Percentiles rank a stretch among this genome's conserved stretches.
Evolutionary conservation across 352 stramenopile species (phyloP).

Genomic region (Globisporangium paddicum): DNA sequence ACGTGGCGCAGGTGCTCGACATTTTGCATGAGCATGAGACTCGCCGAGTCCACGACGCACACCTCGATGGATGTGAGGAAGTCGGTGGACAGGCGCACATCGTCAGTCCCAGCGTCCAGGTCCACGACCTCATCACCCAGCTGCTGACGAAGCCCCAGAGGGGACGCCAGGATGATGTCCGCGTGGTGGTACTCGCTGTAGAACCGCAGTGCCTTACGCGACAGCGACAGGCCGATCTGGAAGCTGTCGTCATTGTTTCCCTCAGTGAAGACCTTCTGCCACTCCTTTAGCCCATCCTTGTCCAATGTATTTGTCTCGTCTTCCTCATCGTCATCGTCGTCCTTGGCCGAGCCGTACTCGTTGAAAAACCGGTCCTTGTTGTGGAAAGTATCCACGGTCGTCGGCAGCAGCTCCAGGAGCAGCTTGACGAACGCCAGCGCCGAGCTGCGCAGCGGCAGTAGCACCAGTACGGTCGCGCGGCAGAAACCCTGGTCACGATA

Average conservation of each 20-base stretch:
- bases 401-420: constrained; percentile 54
- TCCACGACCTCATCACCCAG: constrained; percentile 61
- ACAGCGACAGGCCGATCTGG: constrained; percentile 68
- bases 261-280: constrained; percentile 63
- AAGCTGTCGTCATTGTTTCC: constrained; percentile 85
- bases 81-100: constrained; percentile 53
- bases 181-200: constrained; percentile 78
- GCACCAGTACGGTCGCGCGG: constrained; percentile 59
- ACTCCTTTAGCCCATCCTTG: constrained; percentile 47
- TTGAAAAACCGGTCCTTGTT: constrained; percentile 73
- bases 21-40: constrained; percentile 79
- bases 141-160: constrained; percentile 61
- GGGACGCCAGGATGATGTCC: constrained; percentile 72
- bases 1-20: constrained; percentile 68
- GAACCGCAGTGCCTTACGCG: constrained; percentile 59
- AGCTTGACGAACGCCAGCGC: constrained; percentile 62
- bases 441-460: constrained; percentile 63
- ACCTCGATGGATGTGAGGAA: constrained; percentile 78
- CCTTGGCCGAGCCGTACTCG: constrained; percentile 42
- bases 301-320: constrained; percentile 15
- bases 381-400: constrained; percentile 52
- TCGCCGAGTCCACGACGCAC: constrained; percentile 77
- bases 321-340: constrained; percentile 15
- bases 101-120: constrained; percentile 24
- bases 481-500: constrained; percentile 79